Conservation (phyloP, 345 rosid genomes). For the Litchi chinensis region DNA sequence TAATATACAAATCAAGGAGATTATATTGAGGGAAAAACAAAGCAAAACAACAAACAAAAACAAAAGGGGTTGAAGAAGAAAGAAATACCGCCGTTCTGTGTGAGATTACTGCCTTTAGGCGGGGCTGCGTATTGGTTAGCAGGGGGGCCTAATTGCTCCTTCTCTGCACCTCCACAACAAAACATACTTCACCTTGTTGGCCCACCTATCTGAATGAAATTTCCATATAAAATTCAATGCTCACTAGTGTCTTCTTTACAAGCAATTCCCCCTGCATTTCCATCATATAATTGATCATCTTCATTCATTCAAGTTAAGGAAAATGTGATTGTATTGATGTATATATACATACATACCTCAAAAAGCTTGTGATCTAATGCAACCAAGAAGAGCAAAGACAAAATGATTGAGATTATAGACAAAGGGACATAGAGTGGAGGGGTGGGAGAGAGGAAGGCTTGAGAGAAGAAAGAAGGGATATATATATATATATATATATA, state of each 20-base stretch:
- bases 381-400: constrained; percentile 6
- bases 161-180: constrained; percentile 91
- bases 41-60: not conserved
- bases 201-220: constrained; percentile 15
- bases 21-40: too few relatives aligned
- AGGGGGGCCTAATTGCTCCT: constrained; percentile 71
- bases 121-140: constrained; percentile 73
- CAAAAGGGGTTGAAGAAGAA: not conserved
- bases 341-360: not conserved
- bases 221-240: constrained; percentile 13
- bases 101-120: constrained; percentile 56
- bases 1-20: too few relatives aligned
- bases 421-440: not conserved
- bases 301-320: not conserved
- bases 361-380: constrained; percentile 13
- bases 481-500: too few relatives aligned
- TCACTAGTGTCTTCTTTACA: not conserved
- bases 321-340: not conserved
- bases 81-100: constrained; percentile 44
- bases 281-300: too few relatives aligned
- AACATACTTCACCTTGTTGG: constrained; percentile 51
- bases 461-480: not conserved
- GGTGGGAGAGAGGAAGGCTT: not conserved
- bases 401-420: not conserved
- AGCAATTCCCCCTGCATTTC: constrained; percentile 22